These are phyloP conservation scores for Penicillium roqueforti DNA, from an alignment of 495 filamentous ascomycete genomes.

Conservation along the genomic window DNA sequence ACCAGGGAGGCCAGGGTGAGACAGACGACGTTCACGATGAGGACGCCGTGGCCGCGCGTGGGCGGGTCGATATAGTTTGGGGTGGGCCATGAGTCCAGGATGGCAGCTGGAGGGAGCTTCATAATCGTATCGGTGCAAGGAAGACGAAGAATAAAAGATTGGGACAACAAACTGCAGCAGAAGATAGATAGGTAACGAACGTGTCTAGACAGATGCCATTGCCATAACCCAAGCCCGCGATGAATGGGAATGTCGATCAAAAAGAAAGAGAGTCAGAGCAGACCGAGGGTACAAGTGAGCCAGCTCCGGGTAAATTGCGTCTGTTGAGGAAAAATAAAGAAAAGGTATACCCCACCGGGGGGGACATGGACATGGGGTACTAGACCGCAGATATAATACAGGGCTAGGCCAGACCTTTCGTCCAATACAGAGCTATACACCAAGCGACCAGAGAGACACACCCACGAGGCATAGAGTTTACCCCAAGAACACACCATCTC, in stretches of 20 bases:
- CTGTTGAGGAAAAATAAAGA: background rate
- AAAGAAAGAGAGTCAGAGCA: background rate
- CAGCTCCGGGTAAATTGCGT: background rate
- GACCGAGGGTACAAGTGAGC: too few relatives aligned
- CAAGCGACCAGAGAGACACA: too few relatives aligned
- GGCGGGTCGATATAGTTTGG: conserved; percentile 53
- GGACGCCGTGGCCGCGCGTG: conserved; percentile 43
- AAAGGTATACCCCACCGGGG: background rate
- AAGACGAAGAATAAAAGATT: background rate
- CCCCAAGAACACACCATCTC: background rate
- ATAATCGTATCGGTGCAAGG: conserved; percentile 16
- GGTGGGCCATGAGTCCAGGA: conserved; percentile 48
- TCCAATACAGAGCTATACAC: background rate
- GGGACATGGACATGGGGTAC: too few relatives aligned
- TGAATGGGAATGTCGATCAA: background rate
- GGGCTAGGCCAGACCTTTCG: background rate
- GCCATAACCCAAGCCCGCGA: background rate
- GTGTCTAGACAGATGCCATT: background rate
- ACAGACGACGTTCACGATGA: conserved; percentile 42
- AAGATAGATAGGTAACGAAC: conserved; percentile 1
- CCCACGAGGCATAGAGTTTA: too few relatives aligned
- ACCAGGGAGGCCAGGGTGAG: conserved; percentile 37
- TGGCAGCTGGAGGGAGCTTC: conserved; percentile 41
- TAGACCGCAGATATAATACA: background rate
- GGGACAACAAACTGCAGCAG: background rate